A percentile compares a stretch with the other conserved stretches of the same genome.
Conservation (phyloP, 73 alveolate genomes). For the Stentor roeselii region DNA sequence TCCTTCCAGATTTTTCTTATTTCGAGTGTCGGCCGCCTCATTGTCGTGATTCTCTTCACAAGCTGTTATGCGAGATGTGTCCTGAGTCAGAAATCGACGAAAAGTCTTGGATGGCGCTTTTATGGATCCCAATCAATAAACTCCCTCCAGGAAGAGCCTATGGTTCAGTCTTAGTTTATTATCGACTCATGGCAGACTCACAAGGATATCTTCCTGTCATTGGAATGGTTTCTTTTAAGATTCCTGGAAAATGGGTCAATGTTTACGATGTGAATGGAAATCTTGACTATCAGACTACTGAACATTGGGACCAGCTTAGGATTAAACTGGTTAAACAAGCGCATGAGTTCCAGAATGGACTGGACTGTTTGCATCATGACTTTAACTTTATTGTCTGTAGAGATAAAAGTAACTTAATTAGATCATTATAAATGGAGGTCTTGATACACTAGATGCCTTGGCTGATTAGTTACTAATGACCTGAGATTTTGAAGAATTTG, state of each 20-base stretch:
- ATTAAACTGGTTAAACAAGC: background rate
- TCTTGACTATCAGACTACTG: background rate
- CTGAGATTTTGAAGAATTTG: no score
- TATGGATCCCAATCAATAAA: background rate
- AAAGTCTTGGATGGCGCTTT: background rate
- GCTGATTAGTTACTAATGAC: no score
- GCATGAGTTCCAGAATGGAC: background rate
- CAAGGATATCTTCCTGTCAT: background rate
- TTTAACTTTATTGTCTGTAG: background rate
- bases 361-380: background rate
- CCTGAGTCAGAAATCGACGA: background rate
- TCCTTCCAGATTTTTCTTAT: background rate
- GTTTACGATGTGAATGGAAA: background rate
- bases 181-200: background rate
- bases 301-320: background rate
- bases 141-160: background rate
- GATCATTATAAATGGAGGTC: background rate
- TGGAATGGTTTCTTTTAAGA: background rate
- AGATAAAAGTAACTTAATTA: background rate
- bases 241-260: background rate
- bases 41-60: background rate
- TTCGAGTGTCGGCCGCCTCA: background rate
- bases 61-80: background rate
- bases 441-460: no score
- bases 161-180: background rate